Base-by-base conservation (phyloP, 805 yeast genomes). In the Komagataella pastoris region DNA sequence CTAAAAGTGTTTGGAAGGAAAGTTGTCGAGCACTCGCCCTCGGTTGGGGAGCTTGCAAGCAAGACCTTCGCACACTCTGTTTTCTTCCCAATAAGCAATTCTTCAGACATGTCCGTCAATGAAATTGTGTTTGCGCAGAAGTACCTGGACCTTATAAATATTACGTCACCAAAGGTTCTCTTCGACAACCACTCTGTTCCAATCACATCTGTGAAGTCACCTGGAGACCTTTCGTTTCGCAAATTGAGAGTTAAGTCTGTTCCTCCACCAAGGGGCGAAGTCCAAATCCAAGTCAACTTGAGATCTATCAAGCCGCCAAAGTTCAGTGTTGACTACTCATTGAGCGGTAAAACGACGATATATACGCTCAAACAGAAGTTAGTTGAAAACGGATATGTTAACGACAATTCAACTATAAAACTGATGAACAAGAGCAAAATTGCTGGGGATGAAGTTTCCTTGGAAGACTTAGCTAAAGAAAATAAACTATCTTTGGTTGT, bases 221-320 rank as follows among this genome's bases (percentile, higher is more conserved):
- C 40, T 30, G 40, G 40, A 30, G 40, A 30, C 10, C 40, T 30
- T 30, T 30, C 40, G 40, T 30, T 30, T 30, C 40, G 40, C 40
- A 30, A 30, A 30, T 10, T 30, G n/a, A 30, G 8, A 30, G 40
- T 30, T 3, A 30, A 30, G 14, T n/a, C 40, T 30, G 40, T 30
- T 30, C 40, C 40, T 30, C 40, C 40, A 30, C 40, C 40, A 5
- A 30, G 40, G 14, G 40, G 40, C 5, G 40, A 48, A 14, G 40
- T 30, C 40, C 40, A 30, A 8, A 10, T 30, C 14, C 40, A 30
- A 12, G 65, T 75, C 14, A 58, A 64, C 3, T 71, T 87, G 61
- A 83, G 83, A 64, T 83, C 90, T 30, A 75, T 88, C 51, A 80
- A 81, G 58, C 77, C 83, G 3, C 95, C 95, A 5, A 85, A 81